Percentiles rank a stretch among this genome's conserved stretches.
phyloP scores from a whole-genome alignment of 805 yeast genomes.

The Hanseniaspora jakobsenii region DNA sequence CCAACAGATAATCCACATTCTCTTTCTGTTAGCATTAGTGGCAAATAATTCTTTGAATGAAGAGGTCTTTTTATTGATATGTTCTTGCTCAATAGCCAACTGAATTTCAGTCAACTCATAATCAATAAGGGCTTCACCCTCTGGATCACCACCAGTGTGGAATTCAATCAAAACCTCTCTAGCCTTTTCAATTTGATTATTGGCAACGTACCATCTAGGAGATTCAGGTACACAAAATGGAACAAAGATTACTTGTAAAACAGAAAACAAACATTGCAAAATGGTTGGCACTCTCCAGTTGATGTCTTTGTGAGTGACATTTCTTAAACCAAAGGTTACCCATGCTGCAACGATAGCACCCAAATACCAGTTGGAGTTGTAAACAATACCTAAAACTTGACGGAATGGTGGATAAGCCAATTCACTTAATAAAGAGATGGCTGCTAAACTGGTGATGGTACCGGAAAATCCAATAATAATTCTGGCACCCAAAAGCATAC shows the following conservation, averaged over 20 bases:
- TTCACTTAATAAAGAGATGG: too few relatives aligned
- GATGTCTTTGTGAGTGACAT: conserved; percentile 26
- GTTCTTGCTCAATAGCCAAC: conserved; percentile 34
- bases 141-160: conserved; percentile 32
- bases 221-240: conserved; percentile 38
- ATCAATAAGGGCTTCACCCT: conserved; percentile 29
- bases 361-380: conserved; percentile 41
- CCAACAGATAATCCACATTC: conserved; percentile 30
- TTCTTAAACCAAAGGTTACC: conserved; percentile 38
- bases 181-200: conserved; percentile 36
- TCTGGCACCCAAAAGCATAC: too few relatives aligned
- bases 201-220: conserved; percentile 36
- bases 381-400: too few relatives aligned
- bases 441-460: too few relatives aligned
- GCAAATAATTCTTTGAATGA: conserved; percentile 32
- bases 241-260: conserved; percentile 31
- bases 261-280: conserved; percentile 39
- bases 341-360: conserved; percentile 44
- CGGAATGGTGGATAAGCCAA: too few relatives aligned
- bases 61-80: conserved; percentile 23
- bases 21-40: conserved; percentile 33
- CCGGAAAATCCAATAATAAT: too few relatives aligned
- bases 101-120: conserved; percentile 33
- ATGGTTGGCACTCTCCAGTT: conserved; percentile 47
- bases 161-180: conserved; percentile 30